These are phyloP conservation scores for Pyrenophora seminiperda DNA, from an alignment of 2,329 filamentous ascomycete species.

Conservation along the genomic window DNA sequence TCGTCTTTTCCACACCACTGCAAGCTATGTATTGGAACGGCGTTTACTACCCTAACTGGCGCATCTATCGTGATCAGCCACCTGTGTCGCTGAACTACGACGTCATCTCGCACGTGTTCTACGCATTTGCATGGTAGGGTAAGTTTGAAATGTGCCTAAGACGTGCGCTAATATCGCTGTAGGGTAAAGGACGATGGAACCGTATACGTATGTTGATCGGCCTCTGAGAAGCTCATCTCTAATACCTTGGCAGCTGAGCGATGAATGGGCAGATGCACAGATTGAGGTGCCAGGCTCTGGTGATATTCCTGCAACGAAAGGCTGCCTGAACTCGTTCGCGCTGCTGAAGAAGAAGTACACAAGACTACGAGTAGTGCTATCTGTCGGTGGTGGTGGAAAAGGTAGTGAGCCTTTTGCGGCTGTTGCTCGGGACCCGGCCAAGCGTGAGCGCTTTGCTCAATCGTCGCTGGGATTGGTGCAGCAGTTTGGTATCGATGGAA, in stretches of 20 bases:
- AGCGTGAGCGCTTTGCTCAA: slow-evolving; percentile 71
- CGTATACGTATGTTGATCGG: slow-evolving; percentile 68
- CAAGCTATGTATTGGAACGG: slow-evolving; percentile 64
- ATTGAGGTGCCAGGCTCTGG: slow-evolving; percentile 70
- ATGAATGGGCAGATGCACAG: slow-evolving; percentile 76
- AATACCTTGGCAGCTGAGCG: slow-evolving; percentile 65
- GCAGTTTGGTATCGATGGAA: slow-evolving; percentile 72
- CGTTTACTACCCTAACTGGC: slow-evolving; percentile 82
- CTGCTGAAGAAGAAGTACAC: slow-evolving; percentile 72
- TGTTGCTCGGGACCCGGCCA: slow-evolving; percentile 65
- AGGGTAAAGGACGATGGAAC: slow-evolving; percentile 73
- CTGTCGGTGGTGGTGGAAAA: slow-evolving; percentile 73
- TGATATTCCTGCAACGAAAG: slow-evolving; percentile 42
- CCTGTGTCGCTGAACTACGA: slow-evolving; percentile 75
- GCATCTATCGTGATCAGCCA: slow-evolving; percentile 73
- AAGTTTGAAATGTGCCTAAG: slow-evolving; percentile 7
- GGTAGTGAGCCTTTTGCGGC: slow-evolving; percentile 70
- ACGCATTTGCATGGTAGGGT: slow-evolving; percentile 72
- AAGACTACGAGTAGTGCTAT: slow-evolving; percentile 75
- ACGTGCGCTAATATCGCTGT: slow-evolving; percentile 23
- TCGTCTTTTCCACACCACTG: slow-evolving; percentile 34
- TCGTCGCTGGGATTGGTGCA: slow-evolving; percentile 71
- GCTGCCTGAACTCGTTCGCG: slow-evolving; percentile 73
- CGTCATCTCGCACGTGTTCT: slow-evolving; percentile 81
- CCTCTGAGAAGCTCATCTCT: slow-evolving; percentile 30